A percentile compares a stretch with the other conserved stretches of the same genome.
Conservation (phyloP, 768 basidiomycete species). For the Leccinum imitatum region DNA sequence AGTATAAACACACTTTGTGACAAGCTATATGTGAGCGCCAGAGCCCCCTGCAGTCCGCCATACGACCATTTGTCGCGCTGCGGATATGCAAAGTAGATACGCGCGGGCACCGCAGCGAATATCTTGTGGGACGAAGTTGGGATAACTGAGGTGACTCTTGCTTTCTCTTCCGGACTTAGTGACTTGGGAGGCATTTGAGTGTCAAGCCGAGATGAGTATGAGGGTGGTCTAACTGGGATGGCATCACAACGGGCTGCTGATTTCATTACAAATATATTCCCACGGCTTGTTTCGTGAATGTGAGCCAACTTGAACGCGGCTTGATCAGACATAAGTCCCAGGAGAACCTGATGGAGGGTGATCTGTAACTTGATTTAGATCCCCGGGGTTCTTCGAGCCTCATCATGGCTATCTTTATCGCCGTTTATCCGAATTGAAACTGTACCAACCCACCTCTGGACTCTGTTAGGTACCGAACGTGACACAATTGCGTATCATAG, state of each 20-base stretch:
- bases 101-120: slow-evolving; percentile 72
- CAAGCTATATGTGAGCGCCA: slow-evolving; percentile 69
- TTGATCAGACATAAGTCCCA: too few relatives aligned
- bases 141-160: slow-evolving; percentile 65
- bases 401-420: too few relatives aligned
- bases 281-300: too few relatives aligned
- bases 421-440: too few relatives aligned
- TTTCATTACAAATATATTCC: too few relatives aligned
- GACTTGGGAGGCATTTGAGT: slow-evolving; percentile 69
- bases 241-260: not conserved
- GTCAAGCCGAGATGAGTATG: not conserved
- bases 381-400: too few relatives aligned
- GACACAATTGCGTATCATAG: too few relatives aligned
- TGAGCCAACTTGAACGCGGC: too few relatives aligned
- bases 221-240: slow-evolving; percentile 1
- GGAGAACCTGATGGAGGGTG: too few relatives aligned
- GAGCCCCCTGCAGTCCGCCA: slow-evolving; percentile 81
- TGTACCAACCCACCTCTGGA: too few relatives aligned
- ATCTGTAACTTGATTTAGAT: too few relatives aligned
- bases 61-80: slow-evolving; percentile 80
- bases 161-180: slow-evolving; percentile 73
- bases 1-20: slow-evolving; percentile 57
- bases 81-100: slow-evolving; percentile 90
- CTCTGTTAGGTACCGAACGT: too few relatives aligned
- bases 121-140: slow-evolving; percentile 68